phyloP scores from a whole-genome alignment of 352 stramenopile genomes.

The Phytophthora ohioensis region DNA sequence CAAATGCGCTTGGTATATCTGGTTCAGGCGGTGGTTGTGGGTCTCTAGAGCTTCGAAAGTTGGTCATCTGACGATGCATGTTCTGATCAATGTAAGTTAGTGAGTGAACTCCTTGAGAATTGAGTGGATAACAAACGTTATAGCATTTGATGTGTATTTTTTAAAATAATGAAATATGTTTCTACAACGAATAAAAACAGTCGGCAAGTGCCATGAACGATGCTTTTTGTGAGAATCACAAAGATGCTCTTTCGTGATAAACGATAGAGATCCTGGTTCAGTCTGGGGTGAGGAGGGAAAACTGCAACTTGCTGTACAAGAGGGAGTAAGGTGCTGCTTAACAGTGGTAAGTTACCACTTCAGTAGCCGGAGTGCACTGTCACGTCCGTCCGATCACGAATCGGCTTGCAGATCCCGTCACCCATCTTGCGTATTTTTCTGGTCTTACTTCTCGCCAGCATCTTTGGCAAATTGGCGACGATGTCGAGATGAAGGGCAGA shows the following conservation, averaged over 20 bases:
- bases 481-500: neutral
- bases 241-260: too few relatives aligned
- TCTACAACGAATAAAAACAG: too few relatives aligned
- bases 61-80: constrained; percentile 21
- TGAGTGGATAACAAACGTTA: neutral
- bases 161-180: too few relatives aligned
- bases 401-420: neutral
- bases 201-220: too few relatives aligned
- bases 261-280: too few relatives aligned
- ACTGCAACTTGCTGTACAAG: too few relatives aligned
- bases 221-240: neutral
- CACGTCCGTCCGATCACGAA: neutral
- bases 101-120: neutral
- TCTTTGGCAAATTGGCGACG: neutral
- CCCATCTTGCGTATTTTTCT: constrained; percentile 19
- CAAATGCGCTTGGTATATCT: constrained; percentile 4
- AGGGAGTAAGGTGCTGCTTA: neutral
- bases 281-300: too few relatives aligned
- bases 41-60: constrained; percentile 10
- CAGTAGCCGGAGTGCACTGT: constrained; percentile 2
- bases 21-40: constrained; percentile 28
- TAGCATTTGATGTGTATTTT: too few relatives aligned
- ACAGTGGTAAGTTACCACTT: neutral
- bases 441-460: neutral
- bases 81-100: constrained; percentile 25